Conservation (phyloP, 495 filamentous ascomycete genomes). For the Penicillium lividum region DNA sequence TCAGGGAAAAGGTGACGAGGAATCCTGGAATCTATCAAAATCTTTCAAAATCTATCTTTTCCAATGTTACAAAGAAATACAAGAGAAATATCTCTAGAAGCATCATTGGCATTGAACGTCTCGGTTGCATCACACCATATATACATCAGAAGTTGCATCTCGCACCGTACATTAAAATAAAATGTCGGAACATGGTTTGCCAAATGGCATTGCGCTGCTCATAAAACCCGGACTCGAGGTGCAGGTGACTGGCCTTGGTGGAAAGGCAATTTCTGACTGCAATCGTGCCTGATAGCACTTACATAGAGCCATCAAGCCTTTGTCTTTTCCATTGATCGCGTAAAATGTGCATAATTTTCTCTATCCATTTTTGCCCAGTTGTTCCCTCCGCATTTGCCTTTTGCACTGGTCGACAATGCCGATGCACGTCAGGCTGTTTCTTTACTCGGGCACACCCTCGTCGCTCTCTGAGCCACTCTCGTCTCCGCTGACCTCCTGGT, state of each 20-base stretch:
- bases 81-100: constrained; percentile 25
- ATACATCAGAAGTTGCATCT: constrained; percentile 41
- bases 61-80: background rate
- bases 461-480: constrained; percentile 93
- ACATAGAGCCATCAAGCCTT: constrained; percentile 36
- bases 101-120: constrained; percentile 38
- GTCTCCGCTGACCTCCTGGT: constrained; percentile 93
- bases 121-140: constrained; percentile 40
- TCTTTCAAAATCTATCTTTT: no score
- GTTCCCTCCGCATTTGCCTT: constrained; percentile 16
- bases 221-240: constrained; percentile 25
- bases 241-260: constrained; percentile 28
- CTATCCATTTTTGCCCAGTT: constrained; percentile 30
- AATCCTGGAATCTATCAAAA: no score
- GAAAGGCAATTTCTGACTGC: constrained; percentile 32
- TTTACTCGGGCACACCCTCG: constrained; percentile 60
- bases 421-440: constrained; percentile 22
- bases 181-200: constrained; percentile 20
- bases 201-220: constrained; percentile 22
- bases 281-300: constrained; percentile 31
- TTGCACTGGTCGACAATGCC: constrained; percentile 21
- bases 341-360: constrained; percentile 46
- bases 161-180: constrained; percentile 11
- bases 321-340: constrained; percentile 39
- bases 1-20: background rate